A percentile compares a stretch with the other conserved stretches of the same genome.
Conservation (phyloP, 2,329 filamentous ascomycete genomes). For the Apiospora aurea region DNA sequence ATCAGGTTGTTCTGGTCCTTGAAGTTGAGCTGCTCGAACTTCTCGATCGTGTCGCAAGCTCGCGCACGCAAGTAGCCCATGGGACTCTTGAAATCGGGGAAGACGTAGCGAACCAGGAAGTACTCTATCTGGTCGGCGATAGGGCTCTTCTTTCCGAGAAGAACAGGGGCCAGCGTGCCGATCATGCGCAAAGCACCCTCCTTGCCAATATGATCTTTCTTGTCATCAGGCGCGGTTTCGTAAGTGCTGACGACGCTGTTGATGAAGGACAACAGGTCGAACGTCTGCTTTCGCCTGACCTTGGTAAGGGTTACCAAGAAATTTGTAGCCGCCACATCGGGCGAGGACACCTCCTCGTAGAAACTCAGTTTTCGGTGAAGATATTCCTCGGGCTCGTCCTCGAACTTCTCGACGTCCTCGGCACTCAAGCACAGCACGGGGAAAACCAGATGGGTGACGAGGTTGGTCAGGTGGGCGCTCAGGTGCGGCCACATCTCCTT, state of each 20-base stretch:
- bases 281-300: constrained; percentile 92
- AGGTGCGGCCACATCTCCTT: constrained; percentile 97
- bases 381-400: constrained; percentile 94
- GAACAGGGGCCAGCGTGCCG: constrained; percentile 90
- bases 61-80: constrained; percentile 93
- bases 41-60: constrained; percentile 96
- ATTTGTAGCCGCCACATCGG: constrained; percentile 94
- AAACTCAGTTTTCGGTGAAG: constrained; percentile 97
- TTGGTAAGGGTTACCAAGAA: constrained; percentile 96
- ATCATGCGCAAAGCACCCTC: constrained; percentile 98
- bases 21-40: constrained; percentile 97
- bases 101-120: constrained; percentile 97
- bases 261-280: constrained; percentile 92
- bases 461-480: constrained; percentile 89
- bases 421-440: constrained; percentile 91
- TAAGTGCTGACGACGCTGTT: constrained; percentile 95
- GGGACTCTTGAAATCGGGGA: constrained; percentile 93
- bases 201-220: constrained; percentile 95
- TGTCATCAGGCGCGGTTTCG: constrained; percentile 80
- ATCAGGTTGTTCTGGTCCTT: constrained; percentile 95
- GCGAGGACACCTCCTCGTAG: constrained; percentile 95
- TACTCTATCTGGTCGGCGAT: constrained; percentile 98
- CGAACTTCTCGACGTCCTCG: constrained; percentile 92
- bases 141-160: constrained; percentile 96
- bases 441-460: constrained; percentile 95